Conservation (phyloP, 768 basidiomycete species). For the Lentinula sp. region DNA sequence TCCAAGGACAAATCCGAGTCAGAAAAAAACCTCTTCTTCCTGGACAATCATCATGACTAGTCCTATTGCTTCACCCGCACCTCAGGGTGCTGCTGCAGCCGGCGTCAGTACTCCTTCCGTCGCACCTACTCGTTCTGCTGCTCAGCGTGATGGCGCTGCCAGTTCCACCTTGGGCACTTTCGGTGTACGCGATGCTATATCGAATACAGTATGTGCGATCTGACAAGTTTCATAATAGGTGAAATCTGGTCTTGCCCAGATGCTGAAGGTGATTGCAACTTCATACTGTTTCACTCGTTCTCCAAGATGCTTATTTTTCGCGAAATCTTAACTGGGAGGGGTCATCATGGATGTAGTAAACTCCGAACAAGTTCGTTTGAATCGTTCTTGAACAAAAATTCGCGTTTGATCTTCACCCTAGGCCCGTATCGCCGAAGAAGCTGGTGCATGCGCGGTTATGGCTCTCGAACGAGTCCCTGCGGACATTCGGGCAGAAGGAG, state of each 20-base stretch:
- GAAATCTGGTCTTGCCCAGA: slow-evolving; percentile 71
- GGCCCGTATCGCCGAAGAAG: slow-evolving; percentile 96
- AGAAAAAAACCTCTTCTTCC: slow-evolving; percentile 2
- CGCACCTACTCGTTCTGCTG: slow-evolving; percentile 30
- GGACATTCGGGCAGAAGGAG: slow-evolving; percentile 87
- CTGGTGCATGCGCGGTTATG: slow-evolving; percentile 98
- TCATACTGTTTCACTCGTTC: neutral
- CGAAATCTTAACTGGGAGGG: slow-evolving; percentile 27
- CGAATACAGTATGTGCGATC: neutral
- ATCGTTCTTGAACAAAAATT: neutral
- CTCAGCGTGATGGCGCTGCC: slow-evolving; percentile 27
- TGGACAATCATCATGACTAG: slow-evolving; percentile 6
- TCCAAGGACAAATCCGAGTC: neutral
- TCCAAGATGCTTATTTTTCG: neutral
- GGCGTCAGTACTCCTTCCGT: slow-evolving; percentile 11
- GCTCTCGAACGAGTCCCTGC: slow-evolving; percentile 93
- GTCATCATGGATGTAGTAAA: slow-evolving; percentile 76
- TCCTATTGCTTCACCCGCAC: neutral
- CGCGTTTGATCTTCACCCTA: slow-evolving; percentile 20
- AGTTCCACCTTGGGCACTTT: slow-evolving; percentile 46
- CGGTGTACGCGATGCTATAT: slow-evolving; percentile 28
- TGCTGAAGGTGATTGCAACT: slow-evolving; percentile 52
- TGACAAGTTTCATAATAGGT: slow-evolving; percentile 33
- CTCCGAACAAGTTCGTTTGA: slow-evolving; percentile 39
- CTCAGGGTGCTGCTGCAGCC: slow-evolving; percentile 4